phyloP scores from a whole-genome alignment of 2,329 filamentous ascomycete species.

The Diatrype stigma region DNA sequence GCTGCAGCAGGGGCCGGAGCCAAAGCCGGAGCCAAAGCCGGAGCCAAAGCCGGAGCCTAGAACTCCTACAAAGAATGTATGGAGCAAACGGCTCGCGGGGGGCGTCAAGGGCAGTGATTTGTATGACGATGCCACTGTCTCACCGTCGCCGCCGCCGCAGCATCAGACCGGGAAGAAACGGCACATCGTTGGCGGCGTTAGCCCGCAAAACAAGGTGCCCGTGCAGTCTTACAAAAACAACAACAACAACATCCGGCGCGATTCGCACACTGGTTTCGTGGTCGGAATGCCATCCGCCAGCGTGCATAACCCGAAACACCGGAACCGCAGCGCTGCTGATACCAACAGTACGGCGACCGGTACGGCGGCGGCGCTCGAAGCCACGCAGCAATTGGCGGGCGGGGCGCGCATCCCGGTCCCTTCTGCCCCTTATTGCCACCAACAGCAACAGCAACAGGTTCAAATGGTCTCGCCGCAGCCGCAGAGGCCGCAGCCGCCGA shows the following conservation, averaged over 20 bases:
- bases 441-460: too few species aligned
- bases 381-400: slow-evolving; percentile 23
- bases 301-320: slow-evolving; percentile 11
- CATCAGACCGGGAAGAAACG: too few species aligned
- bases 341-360: background rate
- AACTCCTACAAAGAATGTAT: background rate
- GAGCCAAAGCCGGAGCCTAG: background rate
- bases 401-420: slow-evolving; percentile 16
- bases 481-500: slow-evolving; percentile 14
- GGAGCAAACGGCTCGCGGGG: background rate
- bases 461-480: slow-evolving; percentile 14
- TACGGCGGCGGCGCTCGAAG: slow-evolving; percentile 12
- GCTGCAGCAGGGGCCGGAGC: background rate
- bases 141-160: background rate
- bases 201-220: background rate
- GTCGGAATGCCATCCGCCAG: slow-evolving; percentile 5
- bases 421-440: slow-evolving; percentile 1
- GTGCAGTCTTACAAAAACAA: too few species aligned
- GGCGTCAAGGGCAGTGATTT: too few species aligned
- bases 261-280: background rate
- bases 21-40: background rate
- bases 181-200: too few species aligned
- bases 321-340: background rate
- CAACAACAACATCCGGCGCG: too few species aligned
- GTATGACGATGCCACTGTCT: background rate